Evolutionary conservation across 2,329 filamentous ascomycete genomes (phyloP).

Genomic region (Ascochyta pisi): DNA sequence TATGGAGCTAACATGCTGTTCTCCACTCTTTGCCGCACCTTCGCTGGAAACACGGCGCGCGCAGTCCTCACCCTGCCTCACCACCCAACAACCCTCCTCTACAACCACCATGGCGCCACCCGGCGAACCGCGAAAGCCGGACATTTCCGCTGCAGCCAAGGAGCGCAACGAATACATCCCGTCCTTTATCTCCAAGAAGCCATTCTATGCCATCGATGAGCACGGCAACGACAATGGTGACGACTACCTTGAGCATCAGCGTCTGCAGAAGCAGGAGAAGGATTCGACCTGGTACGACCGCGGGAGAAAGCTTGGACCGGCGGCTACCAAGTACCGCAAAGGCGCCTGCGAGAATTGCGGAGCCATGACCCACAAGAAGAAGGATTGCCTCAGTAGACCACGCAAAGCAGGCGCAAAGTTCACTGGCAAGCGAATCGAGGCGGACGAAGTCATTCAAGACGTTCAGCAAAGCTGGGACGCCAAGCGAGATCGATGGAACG

Average conservation of each 20-base stretch:
- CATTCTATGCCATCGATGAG: constrained; percentile 89
- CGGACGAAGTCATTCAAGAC: constrained; percentile 86
- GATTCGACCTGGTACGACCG: constrained; percentile 91
- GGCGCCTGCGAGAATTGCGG: constrained; percentile 99
- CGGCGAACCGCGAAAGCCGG: constrained; percentile 57
- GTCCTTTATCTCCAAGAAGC: constrained; percentile 95
- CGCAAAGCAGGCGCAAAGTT: constrained; percentile 89
- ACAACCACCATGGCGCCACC: constrained; percentile 52
- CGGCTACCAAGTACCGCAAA: constrained; percentile 96
- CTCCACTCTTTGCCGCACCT: constrained; percentile 23
- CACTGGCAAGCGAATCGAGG: constrained; percentile 91
- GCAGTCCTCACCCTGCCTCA: constrained; percentile 5
- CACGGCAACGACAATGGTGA: constrained; percentile 71
- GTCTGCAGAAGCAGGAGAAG: constrained; percentile 73
- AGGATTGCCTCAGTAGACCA: constrained; percentile 89
- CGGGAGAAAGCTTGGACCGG: constrained; percentile 81
- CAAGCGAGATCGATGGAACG: constrained; percentile 97
- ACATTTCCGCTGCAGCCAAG: constrained; percentile 67
- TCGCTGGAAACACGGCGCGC: constrained; percentile 5
- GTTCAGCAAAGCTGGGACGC: constrained; percentile 94
- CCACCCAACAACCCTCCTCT: constrained; percentile 1
- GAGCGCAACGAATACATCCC: constrained; percentile 99
- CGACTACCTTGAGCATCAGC: constrained; percentile 97
- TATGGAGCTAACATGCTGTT: constrained; percentile 28
- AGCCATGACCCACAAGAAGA: constrained; percentile 93